Base-by-base conservation (phyloP, 2,329 filamentous ascomycete species). In the Alternaria gaisen region DNA sequence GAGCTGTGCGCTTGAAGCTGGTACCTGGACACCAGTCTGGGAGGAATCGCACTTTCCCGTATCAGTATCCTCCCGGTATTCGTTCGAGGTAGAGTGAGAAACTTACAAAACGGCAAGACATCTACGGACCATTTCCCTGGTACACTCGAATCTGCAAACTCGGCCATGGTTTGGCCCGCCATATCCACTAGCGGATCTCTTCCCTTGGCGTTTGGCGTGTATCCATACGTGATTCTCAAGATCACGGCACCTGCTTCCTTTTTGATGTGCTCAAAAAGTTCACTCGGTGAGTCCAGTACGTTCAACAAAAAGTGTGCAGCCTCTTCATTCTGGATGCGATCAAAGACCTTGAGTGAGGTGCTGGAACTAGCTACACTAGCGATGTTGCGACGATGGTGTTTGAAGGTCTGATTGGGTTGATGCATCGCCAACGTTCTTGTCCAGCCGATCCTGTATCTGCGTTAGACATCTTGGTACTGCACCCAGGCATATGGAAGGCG, bases 91-190 rank as follows among this genome's bases (percentile, higher is more conserved):
- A 10, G 8, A 14, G 32, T 14, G 9, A 3, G 5, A n/a, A 7
- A 67, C 71, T 77, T 68, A 76, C 81, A 64, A 42, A 77, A 78
- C 1, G 83, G 83, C 9, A 85, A 65, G 3, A 82, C 68, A 57
- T 85, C 83, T 4, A 85, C 83, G 3, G 79, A 61, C 79, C 79
- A 85, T 9, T 69, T 76, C 6, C 83, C 82, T 0, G 83, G 82
- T 4, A 79, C 71, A 16, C 70, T 72, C 3, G 81, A 78, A 12
- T 77, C 66, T 3, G 76, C 70, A 53, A 85, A 82, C 4, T 82
- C 65, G 0, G 72, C 68, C 68, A 85, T 76, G 0, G 80, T 75
- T n/a, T 76, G 61, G 3, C 77, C 78, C 0, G 79, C 79, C 30
- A 84, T 58, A 51, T 82, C 74, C 14, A 84, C 77, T 0, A 85